These are phyloP conservation scores for Poa annua DNA, from an alignment of 176 grass and related monocot genomes.

Conservation along the genomic window DNA sequence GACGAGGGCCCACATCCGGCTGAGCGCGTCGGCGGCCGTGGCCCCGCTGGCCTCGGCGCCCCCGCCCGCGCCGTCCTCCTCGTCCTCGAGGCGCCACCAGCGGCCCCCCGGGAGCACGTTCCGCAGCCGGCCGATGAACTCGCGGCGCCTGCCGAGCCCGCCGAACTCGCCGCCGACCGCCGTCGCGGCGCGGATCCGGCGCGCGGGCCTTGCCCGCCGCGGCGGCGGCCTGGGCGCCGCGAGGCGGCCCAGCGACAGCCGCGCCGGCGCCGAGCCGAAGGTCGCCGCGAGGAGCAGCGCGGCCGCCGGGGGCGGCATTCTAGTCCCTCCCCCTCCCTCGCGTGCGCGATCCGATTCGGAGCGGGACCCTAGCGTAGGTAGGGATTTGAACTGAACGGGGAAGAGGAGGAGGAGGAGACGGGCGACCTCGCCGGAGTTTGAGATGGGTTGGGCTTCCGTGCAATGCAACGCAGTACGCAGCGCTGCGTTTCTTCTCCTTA, in stretches of 20 bases:
- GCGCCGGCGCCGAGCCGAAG: not conserved
- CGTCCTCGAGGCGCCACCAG: slow-evolving; percentile 92
- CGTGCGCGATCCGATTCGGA: slow-evolving; percentile 19
- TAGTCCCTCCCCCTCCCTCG: not conserved
- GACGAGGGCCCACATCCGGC: slow-evolving; percentile 86
- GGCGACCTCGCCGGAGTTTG: slow-evolving; percentile 40
- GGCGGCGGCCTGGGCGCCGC: not conserved
- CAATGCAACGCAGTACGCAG: slow-evolving; percentile 16
- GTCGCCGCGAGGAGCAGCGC: slow-evolving; percentile 38
- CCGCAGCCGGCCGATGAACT: slow-evolving; percentile 58
- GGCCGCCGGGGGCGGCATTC: slow-evolving; percentile 28
- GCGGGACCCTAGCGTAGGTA: not conserved
- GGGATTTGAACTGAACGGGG: not conserved
- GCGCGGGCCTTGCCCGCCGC: not conserved
- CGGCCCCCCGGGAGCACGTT: slow-evolving; percentile 79
- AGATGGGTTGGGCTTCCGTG: slow-evolving; percentile 43
- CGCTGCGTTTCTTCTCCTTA: not conserved
- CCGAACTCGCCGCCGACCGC: slow-evolving; percentile 46
- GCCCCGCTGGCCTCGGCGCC: slow-evolving; percentile 59
- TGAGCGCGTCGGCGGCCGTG: slow-evolving; percentile 65
- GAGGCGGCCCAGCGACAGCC: slow-evolving; percentile 20
- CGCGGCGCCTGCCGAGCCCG: slow-evolving; percentile 37
- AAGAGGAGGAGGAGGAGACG: not conserved
- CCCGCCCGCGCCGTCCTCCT: slow-evolving; percentile 41
- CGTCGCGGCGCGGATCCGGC: slow-evolving; percentile 29